Conservation (phyloP, 768 basidiomycete species). For the Psilocybe sp. region DNA sequence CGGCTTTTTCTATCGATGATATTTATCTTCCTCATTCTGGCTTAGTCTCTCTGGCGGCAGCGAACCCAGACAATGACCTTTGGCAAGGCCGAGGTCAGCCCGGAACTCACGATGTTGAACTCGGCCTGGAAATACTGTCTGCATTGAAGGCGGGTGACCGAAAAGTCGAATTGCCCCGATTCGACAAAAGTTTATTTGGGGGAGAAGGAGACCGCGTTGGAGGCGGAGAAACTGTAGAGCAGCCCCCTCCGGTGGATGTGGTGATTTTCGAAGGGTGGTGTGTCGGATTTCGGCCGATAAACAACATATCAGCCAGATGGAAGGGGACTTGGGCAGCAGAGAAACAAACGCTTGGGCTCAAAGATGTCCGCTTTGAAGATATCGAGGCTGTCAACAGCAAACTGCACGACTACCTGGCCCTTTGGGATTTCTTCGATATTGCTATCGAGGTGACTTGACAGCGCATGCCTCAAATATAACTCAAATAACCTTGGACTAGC, state of each 20-base stretch:
- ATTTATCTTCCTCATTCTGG: conserved; percentile 76
- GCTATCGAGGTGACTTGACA: conserved; percentile 66
- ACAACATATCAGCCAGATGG: conserved; percentile 57
- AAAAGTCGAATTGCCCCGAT: conserved; percentile 64
- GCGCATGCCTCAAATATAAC: background rate
- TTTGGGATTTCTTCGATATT: conserved; percentile 72
- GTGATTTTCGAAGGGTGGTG: conserved; percentile 97
- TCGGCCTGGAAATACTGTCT: conserved; percentile 55
- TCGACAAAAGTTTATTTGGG: conserved; percentile 79
- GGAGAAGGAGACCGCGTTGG: conserved; percentile 82
- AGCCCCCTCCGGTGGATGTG: conserved; percentile 53
- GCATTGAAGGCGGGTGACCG: conserved; percentile 45
- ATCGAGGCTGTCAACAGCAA: conserved; percentile 62
- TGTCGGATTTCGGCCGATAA: conserved; percentile 72
- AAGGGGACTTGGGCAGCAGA: conserved; percentile 39
- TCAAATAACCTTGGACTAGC: conserved; percentile 16
- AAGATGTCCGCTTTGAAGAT: conserved; percentile 44
- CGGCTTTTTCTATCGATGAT: conserved; percentile 77
- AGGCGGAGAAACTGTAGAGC: conserved; percentile 40
- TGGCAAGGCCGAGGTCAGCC: conserved; percentile 87
- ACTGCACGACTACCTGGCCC: conserved; percentile 53
- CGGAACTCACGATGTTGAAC: conserved; percentile 82
- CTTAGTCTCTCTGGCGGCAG: conserved; percentile 51
- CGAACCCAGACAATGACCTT: conserved; percentile 59
- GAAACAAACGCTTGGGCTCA: conserved; percentile 31